Conservation (phyloP, 2,329 filamentous ascomycete genomes). For the Scedosporium apiospermum region DNA sequence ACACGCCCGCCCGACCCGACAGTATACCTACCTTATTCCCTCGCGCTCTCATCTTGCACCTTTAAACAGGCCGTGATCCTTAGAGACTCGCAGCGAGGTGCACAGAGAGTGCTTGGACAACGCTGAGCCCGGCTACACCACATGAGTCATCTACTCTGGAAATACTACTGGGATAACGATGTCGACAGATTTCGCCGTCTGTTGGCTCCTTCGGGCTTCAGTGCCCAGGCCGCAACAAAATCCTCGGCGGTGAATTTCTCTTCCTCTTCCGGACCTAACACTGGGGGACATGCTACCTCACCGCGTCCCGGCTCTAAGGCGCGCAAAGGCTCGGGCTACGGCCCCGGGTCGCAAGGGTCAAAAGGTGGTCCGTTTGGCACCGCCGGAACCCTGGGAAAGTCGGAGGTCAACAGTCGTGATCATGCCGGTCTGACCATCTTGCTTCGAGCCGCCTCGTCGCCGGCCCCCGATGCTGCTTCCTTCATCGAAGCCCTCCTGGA, state of each 20-base stretch:
- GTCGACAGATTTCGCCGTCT: conserved; percentile 84
- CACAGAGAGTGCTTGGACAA: conserved; percentile 44
- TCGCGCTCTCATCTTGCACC: conserved; percentile 34
- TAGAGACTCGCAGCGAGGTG: conserved; percentile 84
- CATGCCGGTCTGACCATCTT: conserved; percentile 72
- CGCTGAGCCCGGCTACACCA: conserved; percentile 32
- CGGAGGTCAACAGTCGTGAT: conserved; percentile 80
- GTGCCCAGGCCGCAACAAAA: conserved; percentile 43
- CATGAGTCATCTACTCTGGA: conserved; percentile 98
- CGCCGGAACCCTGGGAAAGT: conserved; percentile 31
- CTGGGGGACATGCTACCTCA: conserved; percentile 30
- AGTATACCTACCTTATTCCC: not conserved
- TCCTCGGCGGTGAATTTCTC: conserved; percentile 31
- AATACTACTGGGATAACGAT: conserved; percentile 94
- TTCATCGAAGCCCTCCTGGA: conserved; percentile 76
- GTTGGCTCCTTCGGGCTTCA: conserved; percentile 62
- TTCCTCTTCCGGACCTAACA: conserved; percentile 22
- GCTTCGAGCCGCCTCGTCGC: conserved; percentile 73
- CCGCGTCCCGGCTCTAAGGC: conserved; percentile 39
- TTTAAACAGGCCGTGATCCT: conserved; percentile 90
- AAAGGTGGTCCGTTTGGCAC: conserved; percentile 21
- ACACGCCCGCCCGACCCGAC: not conserved
- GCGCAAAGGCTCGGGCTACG: conserved; percentile 43
- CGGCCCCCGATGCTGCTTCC: conserved; percentile 53
- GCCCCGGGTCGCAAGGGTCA: conserved; percentile 29